Evolutionary conservation across 768 basidiomycete species (phyloP).

Genomic region (Sporobolomyces phaffii): DNA sequence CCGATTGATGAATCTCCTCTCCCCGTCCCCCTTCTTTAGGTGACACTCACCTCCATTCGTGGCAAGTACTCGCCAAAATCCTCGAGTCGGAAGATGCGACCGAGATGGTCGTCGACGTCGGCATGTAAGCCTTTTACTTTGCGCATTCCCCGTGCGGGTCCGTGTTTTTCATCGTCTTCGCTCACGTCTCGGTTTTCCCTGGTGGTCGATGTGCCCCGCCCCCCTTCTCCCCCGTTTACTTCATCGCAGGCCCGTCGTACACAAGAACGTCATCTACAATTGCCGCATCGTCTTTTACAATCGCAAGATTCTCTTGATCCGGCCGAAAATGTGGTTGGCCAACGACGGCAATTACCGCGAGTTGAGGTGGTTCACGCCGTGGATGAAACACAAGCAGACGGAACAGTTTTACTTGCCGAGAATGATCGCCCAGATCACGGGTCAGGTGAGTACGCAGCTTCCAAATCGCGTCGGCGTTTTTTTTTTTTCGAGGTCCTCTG

Average conservation of each 20-base stretch:
- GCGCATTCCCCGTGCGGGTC: background rate
- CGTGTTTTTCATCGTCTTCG: background rate
- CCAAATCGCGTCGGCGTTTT: too few species aligned
- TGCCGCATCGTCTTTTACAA: constrained; percentile 84
- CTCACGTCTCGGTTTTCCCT: background rate
- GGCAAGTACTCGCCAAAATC: constrained; percentile 94
- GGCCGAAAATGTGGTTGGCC: constrained; percentile 99
- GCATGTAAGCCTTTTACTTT: constrained; percentile 61
- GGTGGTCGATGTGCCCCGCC: background rate
- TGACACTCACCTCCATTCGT: constrained; percentile 91
- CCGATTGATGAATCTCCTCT: too few species aligned
- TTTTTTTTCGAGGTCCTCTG: too few species aligned
- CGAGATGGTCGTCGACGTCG: constrained; percentile 92
- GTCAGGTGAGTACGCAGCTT: constrained; percentile 57
- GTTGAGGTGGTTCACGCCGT: constrained; percentile 85
- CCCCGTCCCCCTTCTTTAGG: too few species aligned
- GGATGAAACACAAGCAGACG: constrained; percentile 78
- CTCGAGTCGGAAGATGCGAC: constrained; percentile 67
- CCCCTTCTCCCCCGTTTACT: background rate
- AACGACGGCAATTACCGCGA: constrained; percentile 95
- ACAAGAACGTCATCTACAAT: constrained; percentile 98
- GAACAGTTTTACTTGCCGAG: constrained; percentile 89
- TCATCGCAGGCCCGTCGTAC: constrained; percentile 73
- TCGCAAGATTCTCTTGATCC: constrained; percentile 80
- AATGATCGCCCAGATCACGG: constrained; percentile 79